A percentile compares a stretch with the other conserved stretches of the same genome.
phyloP scores from a whole-genome alignment of 2,329 filamentous ascomycete species.

The Amauroascus verrucosus region DNA sequence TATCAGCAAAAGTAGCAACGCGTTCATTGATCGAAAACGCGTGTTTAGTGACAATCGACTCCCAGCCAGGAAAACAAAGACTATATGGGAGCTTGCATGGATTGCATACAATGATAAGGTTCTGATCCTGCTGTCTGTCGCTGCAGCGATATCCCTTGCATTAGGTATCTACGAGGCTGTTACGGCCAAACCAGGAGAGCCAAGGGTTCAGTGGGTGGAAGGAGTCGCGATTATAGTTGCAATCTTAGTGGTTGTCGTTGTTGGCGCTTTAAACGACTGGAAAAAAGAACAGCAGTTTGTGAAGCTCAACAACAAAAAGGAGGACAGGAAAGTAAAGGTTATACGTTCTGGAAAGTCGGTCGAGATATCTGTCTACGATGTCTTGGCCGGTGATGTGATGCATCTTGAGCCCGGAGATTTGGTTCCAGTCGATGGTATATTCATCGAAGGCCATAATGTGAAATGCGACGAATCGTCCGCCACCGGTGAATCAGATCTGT shows the following conservation, averaged over 20 bases:
- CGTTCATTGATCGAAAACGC: conserved; percentile 55
- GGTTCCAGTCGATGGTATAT: conserved; percentile 61
- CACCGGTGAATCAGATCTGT: conserved; percentile 63
- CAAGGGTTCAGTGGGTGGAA: conserved; percentile 54
- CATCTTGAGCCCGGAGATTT: conserved; percentile 63
- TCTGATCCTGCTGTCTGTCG: conserved; percentile 58
- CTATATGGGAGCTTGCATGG: conserved; percentile 60
- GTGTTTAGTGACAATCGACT: conserved; percentile 59
- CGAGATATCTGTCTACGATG: conserved; percentile 59
- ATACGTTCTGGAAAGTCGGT: conserved; percentile 62
- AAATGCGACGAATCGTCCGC: conserved; percentile 66
- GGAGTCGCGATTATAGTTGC: conserved; percentile 57
- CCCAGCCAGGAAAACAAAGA: conserved; percentile 60
- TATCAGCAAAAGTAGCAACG: conserved; percentile 25
- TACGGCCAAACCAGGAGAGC: conserved; percentile 42
- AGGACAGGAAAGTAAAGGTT: conserved; percentile 63
- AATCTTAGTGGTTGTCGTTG: conserved; percentile 53
- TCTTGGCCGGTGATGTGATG: conserved; percentile 64
- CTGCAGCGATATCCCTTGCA: conserved; percentile 62
- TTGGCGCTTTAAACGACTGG: conserved; percentile 56
- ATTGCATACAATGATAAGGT: conserved; percentile 77
- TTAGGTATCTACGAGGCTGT: conserved; percentile 66
- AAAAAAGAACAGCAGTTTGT: conserved; percentile 58
- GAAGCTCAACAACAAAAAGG: conserved; percentile 63
- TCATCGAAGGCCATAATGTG: conserved; percentile 55